phyloP scores from a whole-genome alignment of 129 eudicot species.

The Erigeron canadensis region DNA sequence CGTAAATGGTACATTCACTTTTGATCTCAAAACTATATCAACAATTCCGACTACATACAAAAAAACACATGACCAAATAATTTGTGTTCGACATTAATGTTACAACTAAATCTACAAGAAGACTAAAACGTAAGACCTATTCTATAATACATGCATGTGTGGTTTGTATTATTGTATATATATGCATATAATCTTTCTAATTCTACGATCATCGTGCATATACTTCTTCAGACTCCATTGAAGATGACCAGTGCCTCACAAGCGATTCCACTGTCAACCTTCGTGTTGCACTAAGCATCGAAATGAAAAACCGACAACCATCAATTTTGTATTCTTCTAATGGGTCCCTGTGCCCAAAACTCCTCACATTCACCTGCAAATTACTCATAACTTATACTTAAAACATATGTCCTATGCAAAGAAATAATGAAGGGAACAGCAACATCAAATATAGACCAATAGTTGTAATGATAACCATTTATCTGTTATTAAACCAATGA shows the following conservation, averaged over 20 bases:
- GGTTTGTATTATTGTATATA: not conserved
- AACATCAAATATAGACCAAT: not conserved
- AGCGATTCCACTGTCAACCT: slow-evolving; percentile 85
- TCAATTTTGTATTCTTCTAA: slow-evolving; percentile 97
- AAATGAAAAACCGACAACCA: slow-evolving; percentile 92
- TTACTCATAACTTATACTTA: not conserved
- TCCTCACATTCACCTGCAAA: slow-evolving; percentile 83
- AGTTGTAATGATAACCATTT: not conserved
- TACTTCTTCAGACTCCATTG: slow-evolving; percentile 71
- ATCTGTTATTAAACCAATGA: not conserved
- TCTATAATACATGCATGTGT: slow-evolving; percentile 22
- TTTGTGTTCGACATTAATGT: too few species aligned
- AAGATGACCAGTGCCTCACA: slow-evolving; percentile 81
- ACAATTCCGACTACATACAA: too few species aligned
- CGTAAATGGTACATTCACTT: too few species aligned
- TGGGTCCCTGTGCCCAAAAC: slow-evolving; percentile 96
- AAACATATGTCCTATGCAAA: not conserved
- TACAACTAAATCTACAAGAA: slow-evolving; percentile 7
- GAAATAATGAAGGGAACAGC: not conserved
- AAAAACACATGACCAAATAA: too few species aligned
- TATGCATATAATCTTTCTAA: not conserved
- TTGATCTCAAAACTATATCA: too few species aligned
- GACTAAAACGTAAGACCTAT: slow-evolving; percentile 21
- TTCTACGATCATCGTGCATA: slow-evolving; percentile 24
- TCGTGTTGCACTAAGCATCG: slow-evolving; percentile 88